Percentiles rank a stretch among this genome's conserved stretches.
Evolutionary conservation across 2,329 filamentous ascomycete genomes (phyloP).

Genomic region (Acephala macrosclerotiorum): DNA sequence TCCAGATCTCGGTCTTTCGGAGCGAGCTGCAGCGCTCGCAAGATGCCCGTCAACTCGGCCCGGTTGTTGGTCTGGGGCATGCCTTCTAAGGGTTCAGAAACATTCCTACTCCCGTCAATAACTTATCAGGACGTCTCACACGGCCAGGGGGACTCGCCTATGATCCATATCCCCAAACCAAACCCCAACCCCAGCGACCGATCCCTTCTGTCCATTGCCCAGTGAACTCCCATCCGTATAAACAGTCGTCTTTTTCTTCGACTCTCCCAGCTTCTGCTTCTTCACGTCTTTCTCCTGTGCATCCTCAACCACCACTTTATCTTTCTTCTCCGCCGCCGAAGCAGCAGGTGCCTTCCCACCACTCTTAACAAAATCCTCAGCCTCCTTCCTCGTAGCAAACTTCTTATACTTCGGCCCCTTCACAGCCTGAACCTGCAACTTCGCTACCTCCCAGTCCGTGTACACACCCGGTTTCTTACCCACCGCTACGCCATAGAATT

Average conservation of each 20-base stretch:
- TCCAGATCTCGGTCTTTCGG: slow-evolving; percentile 72
- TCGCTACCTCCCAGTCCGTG: slow-evolving; percentile 71
- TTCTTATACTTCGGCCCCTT: slow-evolving; percentile 75
- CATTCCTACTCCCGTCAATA: slow-evolving; percentile 55
- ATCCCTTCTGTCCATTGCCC: slow-evolving; percentile 62
- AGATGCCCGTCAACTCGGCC: slow-evolving; percentile 90
- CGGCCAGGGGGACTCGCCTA: slow-evolving; percentile 49
- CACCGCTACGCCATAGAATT: slow-evolving; percentile 68
- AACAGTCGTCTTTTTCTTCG: slow-evolving; percentile 45
- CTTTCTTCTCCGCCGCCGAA: slow-evolving; percentile 45
- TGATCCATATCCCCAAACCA: slow-evolving; percentile 65
- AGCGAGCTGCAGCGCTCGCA: slow-evolving; percentile 80
- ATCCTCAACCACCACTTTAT: slow-evolving; percentile 45
- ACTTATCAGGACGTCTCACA: background rate
- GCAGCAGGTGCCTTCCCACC: slow-evolving; percentile 41
- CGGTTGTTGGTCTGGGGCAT: slow-evolving; percentile 87
- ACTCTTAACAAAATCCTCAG: slow-evolving; percentile 75
- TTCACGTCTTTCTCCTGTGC: slow-evolving; percentile 26
- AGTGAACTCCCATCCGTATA: slow-evolving; percentile 71
- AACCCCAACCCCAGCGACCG: slow-evolving; percentile 67
- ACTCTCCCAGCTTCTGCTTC: background rate
- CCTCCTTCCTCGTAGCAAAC: slow-evolving; percentile 73
- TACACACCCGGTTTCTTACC: slow-evolving; percentile 67
- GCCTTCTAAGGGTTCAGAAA: slow-evolving; percentile 44
- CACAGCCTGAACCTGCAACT: slow-evolving; percentile 76